Percentiles rank a stretch among this genome's conserved stretches.
phyloP scores from a whole-genome alignment of 495 filamentous ascomycete species.

The Endocarpon pusillum region DNA sequence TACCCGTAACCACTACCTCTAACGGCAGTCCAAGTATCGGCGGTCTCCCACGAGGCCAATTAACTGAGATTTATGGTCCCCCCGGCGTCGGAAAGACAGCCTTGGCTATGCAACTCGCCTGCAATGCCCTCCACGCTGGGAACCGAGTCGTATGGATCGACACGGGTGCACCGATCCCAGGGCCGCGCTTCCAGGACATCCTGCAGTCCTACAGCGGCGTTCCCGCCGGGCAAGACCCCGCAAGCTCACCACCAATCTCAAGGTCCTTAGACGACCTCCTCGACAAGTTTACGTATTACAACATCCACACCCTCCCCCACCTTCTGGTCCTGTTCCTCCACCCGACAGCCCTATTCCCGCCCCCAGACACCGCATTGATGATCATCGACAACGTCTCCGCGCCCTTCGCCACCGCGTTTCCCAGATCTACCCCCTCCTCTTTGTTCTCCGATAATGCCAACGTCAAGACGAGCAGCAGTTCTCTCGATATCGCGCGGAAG shows the following conservation, averaged over 20 bases:
- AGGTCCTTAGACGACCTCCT: slow-evolving; percentile 5
- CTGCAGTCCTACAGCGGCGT: slow-evolving; percentile 8
- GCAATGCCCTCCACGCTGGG: slow-evolving; percentile 43
- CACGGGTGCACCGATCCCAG: slow-evolving; percentile 28
- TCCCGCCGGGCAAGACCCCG: background rate
- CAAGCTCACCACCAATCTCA: slow-evolving; percentile 2
- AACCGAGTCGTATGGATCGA: slow-evolving; percentile 69
- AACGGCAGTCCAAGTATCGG: slow-evolving; percentile 10
- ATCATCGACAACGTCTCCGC: slow-evolving; percentile 63
- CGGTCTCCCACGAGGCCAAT: slow-evolving; percentile 56
- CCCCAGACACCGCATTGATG: slow-evolving; percentile 41
- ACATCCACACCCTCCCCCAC: slow-evolving; percentile 46
- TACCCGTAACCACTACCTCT: background rate
- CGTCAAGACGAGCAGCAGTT: slow-evolving; percentile 7
- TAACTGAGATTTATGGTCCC: slow-evolving; percentile 82
- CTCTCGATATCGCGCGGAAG: background rate
- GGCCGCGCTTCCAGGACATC: slow-evolving; percentile 21
- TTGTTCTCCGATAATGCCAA: slow-evolving; percentile 7
- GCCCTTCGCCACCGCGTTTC: slow-evolving; percentile 58
- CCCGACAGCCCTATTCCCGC: slow-evolving; percentile 41
- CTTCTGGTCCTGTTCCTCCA: slow-evolving; percentile 54
- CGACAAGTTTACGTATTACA: slow-evolving; percentile 28
- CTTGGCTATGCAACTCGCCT: slow-evolving; percentile 52
- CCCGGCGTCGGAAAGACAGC: slow-evolving; percentile 78
- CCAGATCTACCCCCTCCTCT: slow-evolving; percentile 26